Evolutionary conservation across 164 flowering plant species (phyloP).

Genomic region (Chloranthus sessilifolius): DNA sequence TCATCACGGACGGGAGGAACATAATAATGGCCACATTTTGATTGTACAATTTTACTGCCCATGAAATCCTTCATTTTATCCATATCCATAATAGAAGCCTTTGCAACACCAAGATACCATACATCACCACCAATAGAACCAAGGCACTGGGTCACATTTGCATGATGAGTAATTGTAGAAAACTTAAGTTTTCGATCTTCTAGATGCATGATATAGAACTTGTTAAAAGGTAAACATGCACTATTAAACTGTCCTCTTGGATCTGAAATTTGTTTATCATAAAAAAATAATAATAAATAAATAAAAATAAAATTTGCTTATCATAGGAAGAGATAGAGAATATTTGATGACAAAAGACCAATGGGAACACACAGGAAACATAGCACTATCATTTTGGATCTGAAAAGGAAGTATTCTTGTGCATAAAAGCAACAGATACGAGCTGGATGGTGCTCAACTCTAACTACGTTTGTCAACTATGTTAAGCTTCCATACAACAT

Average conservation of each 20-base stretch:
- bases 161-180: conserved; percentile 78
- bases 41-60: conserved; percentile 25
- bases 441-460: too few species aligned
- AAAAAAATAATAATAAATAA: too few species aligned
- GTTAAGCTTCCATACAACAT: too few species aligned
- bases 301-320: too few species aligned
- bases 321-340: too few species aligned
- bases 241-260: conserved; percentile 11
- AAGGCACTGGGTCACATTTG: conserved; percentile 88
- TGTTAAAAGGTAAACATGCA: conserved; percentile 16
- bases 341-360: too few species aligned
- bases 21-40: conserved; percentile 68
- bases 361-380: too few species aligned
- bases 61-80: conserved; percentile 2
- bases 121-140: conserved; percentile 75
- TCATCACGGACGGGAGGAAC: conserved; percentile 64
- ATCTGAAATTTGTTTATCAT: too few species aligned
- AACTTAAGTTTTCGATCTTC: conserved; percentile 44
- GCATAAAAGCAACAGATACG: too few species aligned
- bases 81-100: conserved; percentile 52
- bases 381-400: too few species aligned
- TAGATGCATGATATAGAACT: conserved; percentile 83
- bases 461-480: too few species aligned
- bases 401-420: too few species aligned
- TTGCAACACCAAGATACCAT: conserved; percentile 93